A percentile compares a stretch with the other conserved stretches of the same genome.
Conservation (phyloP, 768 basidiomycete genomes). For the Boletus pseudopeckii region DNA sequence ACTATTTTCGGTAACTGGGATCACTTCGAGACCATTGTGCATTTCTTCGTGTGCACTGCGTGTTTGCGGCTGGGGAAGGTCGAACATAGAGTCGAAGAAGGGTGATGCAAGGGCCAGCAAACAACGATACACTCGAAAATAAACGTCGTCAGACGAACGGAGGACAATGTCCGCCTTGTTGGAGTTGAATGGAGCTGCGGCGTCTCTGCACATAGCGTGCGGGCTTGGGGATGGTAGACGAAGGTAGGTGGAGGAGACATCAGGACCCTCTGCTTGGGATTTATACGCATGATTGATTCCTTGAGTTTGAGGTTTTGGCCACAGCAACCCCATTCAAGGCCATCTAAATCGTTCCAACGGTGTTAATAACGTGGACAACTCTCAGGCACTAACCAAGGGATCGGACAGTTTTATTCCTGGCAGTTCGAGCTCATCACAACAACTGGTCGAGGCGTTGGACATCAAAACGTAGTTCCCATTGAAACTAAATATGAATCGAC, state of each 20-base stretch:
- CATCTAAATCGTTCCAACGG: background rate
- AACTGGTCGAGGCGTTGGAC: background rate
- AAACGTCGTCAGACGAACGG: constrained; percentile 44
- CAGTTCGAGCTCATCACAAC: background rate
- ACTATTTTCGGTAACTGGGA: constrained; percentile 31
- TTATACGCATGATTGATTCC: constrained; percentile 5
- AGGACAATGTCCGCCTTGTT: constrained; percentile 48
- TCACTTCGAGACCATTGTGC: constrained; percentile 17
- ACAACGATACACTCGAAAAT: constrained; percentile 26
- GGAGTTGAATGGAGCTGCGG: constrained; percentile 42
- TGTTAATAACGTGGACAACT: background rate
- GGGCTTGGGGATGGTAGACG: background rate
- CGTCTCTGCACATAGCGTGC: constrained; percentile 20
- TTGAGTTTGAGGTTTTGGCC: constrained; percentile 2
- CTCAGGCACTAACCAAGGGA: constrained; percentile 4
- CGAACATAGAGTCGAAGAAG: constrained; percentile 33
- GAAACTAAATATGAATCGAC: background rate
- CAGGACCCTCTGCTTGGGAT: background rate
- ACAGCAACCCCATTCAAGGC: background rate
- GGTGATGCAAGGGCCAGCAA: constrained; percentile 28
- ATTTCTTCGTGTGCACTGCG: constrained; percentile 12
- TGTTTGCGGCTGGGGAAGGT: constrained; percentile 23
- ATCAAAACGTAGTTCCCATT: constrained; percentile 1
- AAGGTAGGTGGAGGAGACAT: background rate
- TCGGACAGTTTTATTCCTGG: background rate